These are phyloP conservation scores for Cicer judaicum DNA, from an alignment of 306 rosid species.

Conservation along the genomic window DNA sequence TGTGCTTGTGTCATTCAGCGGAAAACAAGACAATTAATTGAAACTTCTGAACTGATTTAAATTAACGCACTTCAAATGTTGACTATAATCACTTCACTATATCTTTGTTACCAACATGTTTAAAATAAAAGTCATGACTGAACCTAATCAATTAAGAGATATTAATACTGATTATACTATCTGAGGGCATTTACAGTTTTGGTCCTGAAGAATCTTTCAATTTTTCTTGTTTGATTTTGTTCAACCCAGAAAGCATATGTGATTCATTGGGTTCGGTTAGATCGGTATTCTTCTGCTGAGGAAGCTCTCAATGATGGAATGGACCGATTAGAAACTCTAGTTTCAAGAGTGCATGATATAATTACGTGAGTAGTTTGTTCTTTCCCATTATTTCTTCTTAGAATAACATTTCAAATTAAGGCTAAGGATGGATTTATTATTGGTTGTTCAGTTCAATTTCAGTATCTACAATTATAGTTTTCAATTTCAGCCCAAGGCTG, in stretches of 20 bases:
- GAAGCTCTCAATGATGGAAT: slow-evolving; percentile 77
- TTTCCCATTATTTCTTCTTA: slow-evolving; percentile 2
- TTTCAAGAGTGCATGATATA: slow-evolving; percentile 84
- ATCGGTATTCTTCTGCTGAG: slow-evolving; percentile 72
- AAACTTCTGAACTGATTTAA: slow-evolving; percentile 11
- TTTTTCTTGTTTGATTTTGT: slow-evolving; percentile 40
- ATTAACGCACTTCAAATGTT: not conserved
- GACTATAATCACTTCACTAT: slow-evolving; percentile 7
- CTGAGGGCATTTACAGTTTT: slow-evolving; percentile 21
- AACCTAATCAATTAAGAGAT: not conserved
- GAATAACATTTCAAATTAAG: slow-evolving; percentile 20
- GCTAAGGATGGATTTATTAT: not conserved
- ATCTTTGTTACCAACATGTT: slow-evolving; percentile 11
- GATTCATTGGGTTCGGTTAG: slow-evolving; percentile 89
- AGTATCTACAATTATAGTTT: slow-evolving; percentile 36
- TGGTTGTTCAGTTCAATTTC: slow-evolving; percentile 38
- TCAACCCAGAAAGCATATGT: slow-evolving; percentile 77
- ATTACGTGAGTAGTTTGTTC: slow-evolving; percentile 65
- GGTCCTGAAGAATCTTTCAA: slow-evolving; percentile 27
- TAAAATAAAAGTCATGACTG: not conserved
- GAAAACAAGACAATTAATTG: slow-evolving; percentile 24
- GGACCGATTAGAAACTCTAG: slow-evolving; percentile 60
- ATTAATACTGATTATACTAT: not conserved
- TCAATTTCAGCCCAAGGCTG: slow-evolving; percentile 87
- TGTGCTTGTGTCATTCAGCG: not conserved